These are phyloP conservation scores for Myrmaecium sp. DNA, from an alignment of 2,329 filamentous ascomycete species.

Conservation along the genomic window DNA sequence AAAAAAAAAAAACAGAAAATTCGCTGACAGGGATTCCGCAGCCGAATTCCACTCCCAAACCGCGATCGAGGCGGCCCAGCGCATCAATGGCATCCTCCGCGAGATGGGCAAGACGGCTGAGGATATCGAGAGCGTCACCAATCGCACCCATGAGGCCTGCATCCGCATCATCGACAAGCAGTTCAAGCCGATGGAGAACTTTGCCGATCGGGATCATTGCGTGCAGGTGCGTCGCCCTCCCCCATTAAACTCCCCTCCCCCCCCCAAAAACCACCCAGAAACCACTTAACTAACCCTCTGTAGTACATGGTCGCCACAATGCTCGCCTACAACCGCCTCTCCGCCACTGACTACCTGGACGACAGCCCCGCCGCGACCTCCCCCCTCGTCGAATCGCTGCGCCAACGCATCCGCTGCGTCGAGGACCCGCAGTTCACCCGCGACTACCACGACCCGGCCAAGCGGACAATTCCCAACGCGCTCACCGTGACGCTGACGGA, in stretches of 20 bases:
- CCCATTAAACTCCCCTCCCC: no score
- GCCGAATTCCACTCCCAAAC: conserved; percentile 99
- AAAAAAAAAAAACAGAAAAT: background rate
- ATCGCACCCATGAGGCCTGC: conserved; percentile 95
- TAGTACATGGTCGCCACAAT: conserved; percentile 93
- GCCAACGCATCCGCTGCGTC: conserved; percentile 87
- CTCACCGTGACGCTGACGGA: conserved; percentile 90
- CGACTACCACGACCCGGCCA: conserved; percentile 87
- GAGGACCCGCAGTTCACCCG: conserved; percentile 88
- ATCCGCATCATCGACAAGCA: conserved; percentile 99
- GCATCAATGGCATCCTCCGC: conserved; percentile 69
- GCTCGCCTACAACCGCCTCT: conserved; percentile 86
- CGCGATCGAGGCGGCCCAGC: conserved; percentile 84
- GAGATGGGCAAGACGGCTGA: conserved; percentile 75
- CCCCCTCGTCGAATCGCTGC: conserved; percentile 73
- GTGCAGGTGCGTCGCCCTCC: conserved; percentile 46
- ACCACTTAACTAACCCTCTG: conserved; percentile 9
- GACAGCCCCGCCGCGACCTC: conserved; percentile 84
- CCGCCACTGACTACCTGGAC: conserved; percentile 86
- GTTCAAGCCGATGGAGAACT: conserved; percentile 99
- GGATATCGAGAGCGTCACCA: conserved; percentile 79
- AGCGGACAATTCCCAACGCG: conserved; percentile 94
- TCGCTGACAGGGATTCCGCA: conserved; percentile 9
- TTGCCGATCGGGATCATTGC: conserved; percentile 97
- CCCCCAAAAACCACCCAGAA: background rate